A percentile compares a stretch with the other conserved stretches of the same genome.
These are phyloP conservation scores for Clarkia xantiana DNA, from an alignment of 345 rosid species.

Conservation along the genomic window DNA sequence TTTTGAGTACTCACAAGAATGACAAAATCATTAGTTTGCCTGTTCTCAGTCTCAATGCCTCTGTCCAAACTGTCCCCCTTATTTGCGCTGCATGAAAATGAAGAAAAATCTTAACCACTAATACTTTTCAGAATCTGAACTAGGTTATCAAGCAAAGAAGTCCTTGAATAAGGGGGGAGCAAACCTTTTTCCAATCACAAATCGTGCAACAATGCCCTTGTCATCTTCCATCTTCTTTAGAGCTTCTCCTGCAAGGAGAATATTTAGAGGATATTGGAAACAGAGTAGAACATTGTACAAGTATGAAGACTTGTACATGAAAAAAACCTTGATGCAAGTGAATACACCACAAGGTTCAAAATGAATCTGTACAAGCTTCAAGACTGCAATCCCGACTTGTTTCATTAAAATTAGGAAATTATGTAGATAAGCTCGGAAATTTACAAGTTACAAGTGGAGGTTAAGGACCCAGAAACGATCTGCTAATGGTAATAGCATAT, in stretches of 20 bases:
- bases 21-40: conserved; percentile 29
- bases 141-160: conserved; percentile 6
- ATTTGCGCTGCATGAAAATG: conserved; percentile 35
- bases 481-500: too few relatives aligned
- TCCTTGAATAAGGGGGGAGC: not conserved
- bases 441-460: too few relatives aligned
- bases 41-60: conserved; percentile 27
- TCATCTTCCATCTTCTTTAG: conserved; percentile 45
- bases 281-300: too few relatives aligned
- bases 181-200: conserved; percentile 93
- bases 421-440: too few relatives aligned
- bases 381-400: too few relatives aligned
- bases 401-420: too few relatives aligned
- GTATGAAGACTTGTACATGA: too few relatives aligned
- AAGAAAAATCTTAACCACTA: conserved; percentile 1
- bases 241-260: conserved; percentile 36
- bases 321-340: not conserved
- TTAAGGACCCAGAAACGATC: too few relatives aligned
- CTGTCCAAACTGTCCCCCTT: conserved; percentile 31
- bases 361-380: not conserved
- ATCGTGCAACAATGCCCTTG: conserved; percentile 62
- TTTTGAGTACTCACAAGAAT: conserved; percentile 19
- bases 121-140: too few relatives aligned
- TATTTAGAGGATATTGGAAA: not conserved
- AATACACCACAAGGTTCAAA: not conserved